Base-by-base conservation (phyloP, 2,329 filamentous ascomycete genomes). In the Penicillium sp. region DNA sequence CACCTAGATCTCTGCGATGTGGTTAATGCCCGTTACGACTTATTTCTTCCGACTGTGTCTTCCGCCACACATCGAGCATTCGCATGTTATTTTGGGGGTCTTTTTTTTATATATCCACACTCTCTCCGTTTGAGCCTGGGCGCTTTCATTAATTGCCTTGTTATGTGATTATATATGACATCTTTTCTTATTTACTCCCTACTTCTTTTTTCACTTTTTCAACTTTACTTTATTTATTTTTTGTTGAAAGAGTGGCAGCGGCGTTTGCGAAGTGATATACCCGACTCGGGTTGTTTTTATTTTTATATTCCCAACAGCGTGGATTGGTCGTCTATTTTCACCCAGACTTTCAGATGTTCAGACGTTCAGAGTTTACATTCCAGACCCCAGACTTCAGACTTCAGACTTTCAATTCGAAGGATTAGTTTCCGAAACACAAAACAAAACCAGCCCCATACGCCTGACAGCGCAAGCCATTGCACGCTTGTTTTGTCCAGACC, bases 11-110 rank as follows among this genome's bases (percentile, higher is more conserved):
- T 50, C 40, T 48, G 49, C 24, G 53, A 36, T 57, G 51, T 55
- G 58, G 57, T 59, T 59, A 50, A 64, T 64, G 59, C 56, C 62
- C 60, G 60, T 65, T 45, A 65, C 60, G 62, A 65, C 53, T 58
- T 53, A 54, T 50, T 55, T 31, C 51, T 34, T 51, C 44, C 40
- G 50, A 51, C 56, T 55, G 53, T 45, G 24, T 51, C 14, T 24
- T 27, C 32, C 10, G 41, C 48, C 48, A n/a, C 47, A 34, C 18
- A 38, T 46, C 53, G 40, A 45, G 39, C 24, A 41, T 49, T 59
- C 49, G 53, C 57, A 54, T 58, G 45, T 50, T 24, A n/a, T 29
- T 41, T 53, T 32, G 48, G 57, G 40, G 34, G 34, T n/a, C 34
- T 36, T n/a, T 58, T 53, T 52, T n/a, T 58, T 53, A 50, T 56